A percentile compares a stretch with the other conserved stretches of the same genome.
Conservation (phyloP, 768 basidiomycete species). For the Paxillus ammoniavirescens region DNA sequence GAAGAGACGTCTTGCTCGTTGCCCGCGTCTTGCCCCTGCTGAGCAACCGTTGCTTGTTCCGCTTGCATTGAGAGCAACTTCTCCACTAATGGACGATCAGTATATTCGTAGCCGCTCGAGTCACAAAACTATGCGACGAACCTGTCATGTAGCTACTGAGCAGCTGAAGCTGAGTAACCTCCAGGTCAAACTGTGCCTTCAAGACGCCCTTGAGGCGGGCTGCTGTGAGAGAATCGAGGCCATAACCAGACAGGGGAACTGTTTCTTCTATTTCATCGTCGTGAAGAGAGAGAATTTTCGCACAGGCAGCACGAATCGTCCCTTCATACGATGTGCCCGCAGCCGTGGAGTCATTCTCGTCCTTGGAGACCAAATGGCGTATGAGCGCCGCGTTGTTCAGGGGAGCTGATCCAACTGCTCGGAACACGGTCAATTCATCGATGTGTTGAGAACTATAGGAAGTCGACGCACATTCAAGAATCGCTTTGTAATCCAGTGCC, state of each 20-base stretch:
- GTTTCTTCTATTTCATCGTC: slow-evolving; percentile 1
- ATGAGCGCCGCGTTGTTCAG: background rate
- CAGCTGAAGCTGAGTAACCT: slow-evolving; percentile 10
- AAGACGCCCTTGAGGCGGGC: background rate
- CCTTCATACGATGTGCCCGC: background rate
- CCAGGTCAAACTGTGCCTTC: background rate
- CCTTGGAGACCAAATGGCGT: background rate
- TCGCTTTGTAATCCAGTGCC: background rate
- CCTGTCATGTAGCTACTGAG: background rate
- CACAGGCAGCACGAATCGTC: background rate
- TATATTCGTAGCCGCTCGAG: background rate
- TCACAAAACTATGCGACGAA: background rate
- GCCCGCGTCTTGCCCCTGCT: background rate
- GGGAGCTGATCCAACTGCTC: background rate
- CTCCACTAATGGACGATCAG: background rate
- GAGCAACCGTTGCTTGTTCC: background rate
- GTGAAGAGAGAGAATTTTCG: background rate
- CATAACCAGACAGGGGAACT: slow-evolving; percentile 11
- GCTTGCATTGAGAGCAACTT: background rate
- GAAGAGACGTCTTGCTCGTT: too few relatives aligned
- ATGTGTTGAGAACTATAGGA: background rate
- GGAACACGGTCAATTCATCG: background rate
- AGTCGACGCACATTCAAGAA: background rate
- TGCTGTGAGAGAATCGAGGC: slow-evolving; percentile 12
- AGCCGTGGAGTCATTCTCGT: background rate